Percentiles rank a stretch among this genome's conserved stretches.
These are phyloP conservation scores for Crithidia fasciculata DNA, from an alignment of 208 protist genomes.

Conservation along the genomic window DNA sequence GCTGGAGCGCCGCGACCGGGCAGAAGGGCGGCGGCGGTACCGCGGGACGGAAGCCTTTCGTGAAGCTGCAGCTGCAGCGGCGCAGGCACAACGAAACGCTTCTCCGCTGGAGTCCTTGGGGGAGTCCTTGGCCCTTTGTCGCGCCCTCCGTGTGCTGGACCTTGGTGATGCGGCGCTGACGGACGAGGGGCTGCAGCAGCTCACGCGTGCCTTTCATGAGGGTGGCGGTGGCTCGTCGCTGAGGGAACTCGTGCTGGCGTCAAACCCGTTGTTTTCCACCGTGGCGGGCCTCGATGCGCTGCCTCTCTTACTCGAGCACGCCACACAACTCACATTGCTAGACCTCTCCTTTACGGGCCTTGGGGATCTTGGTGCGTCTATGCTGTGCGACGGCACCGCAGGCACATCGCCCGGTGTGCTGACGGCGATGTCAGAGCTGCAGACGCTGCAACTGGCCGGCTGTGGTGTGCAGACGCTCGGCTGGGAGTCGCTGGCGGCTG, in stretches of 20 bases:
- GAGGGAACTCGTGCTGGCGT: slow-evolving; percentile 49
- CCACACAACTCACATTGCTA: slow-evolving; percentile 36
- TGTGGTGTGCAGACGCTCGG: slow-evolving; percentile 54
- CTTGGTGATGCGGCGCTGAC: slow-evolving; percentile 56
- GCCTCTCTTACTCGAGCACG: slow-evolving; percentile 38
- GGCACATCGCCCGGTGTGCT: slow-evolving; percentile 40
- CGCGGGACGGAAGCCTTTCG: slow-evolving; percentile 41
- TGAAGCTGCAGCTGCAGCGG: neutral
- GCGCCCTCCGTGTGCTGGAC: slow-evolving; percentile 51
- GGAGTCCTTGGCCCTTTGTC: slow-evolving; percentile 56
- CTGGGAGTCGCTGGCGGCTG: slow-evolving; percentile 67
- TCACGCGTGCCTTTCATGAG: slow-evolving; percentile 24
- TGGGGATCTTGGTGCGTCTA: slow-evolving; percentile 66
- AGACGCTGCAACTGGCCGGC: slow-evolving; percentile 54
- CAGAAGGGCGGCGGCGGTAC: slow-evolving; percentile 61
- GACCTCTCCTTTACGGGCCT: slow-evolving; percentile 77
- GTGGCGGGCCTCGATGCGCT: slow-evolving; percentile 50
- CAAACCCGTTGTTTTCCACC: slow-evolving; percentile 67
- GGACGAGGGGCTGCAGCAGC: slow-evolving; percentile 36
- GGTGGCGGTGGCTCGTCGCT: slow-evolving; percentile 33
- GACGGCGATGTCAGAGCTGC: slow-evolving; percentile 37
- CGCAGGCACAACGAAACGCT: neutral
- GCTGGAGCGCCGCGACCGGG: slow-evolving; percentile 73
- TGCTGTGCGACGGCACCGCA: slow-evolving; percentile 63
- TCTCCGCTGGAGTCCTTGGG: slow-evolving; percentile 48